Conservation (phyloP, 2,329 filamentous ascomycete species). For the Celoporthe dispersa region DNA sequence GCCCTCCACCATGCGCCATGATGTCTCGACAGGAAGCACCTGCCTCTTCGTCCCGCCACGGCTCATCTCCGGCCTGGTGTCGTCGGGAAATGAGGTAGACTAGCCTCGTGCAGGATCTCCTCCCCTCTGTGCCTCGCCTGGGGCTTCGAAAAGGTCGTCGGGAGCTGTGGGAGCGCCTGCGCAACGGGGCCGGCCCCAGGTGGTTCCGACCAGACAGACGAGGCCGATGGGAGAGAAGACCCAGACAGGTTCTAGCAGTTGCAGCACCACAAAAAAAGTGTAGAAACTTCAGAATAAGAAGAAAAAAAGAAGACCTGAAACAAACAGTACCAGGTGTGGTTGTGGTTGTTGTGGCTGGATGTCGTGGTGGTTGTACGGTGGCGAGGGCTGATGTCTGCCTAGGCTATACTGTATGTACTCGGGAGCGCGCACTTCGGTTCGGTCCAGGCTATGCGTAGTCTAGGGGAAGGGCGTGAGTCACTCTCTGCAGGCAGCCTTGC, state of each 20-base stretch:
- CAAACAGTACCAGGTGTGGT: not conserved
- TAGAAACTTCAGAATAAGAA: not conserved
- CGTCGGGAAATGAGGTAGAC: not conserved
- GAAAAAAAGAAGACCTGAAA: not conserved
- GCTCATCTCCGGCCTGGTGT: slow-evolving; percentile 14
- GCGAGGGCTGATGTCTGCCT: not conserved
- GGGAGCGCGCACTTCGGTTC: not conserved
- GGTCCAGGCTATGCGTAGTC: not conserved
- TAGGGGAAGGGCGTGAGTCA: not conserved
- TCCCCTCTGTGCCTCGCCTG: not conserved
- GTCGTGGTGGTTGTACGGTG: not conserved
- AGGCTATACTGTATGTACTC: not conserved
- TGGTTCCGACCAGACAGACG: not conserved
- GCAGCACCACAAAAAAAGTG: not conserved
- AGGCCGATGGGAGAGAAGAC: not conserved
- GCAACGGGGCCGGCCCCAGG: not conserved
- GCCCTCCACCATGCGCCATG: slow-evolving; percentile 65
- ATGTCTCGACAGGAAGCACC: slow-evolving; percentile 53
- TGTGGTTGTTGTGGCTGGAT: not conserved
- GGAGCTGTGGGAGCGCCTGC: not conserved
- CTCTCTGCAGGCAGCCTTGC: not conserved
- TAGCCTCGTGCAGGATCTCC: not conserved
- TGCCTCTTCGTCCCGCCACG: slow-evolving; percentile 31
- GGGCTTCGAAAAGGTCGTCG: not conserved
- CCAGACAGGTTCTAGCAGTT: not conserved